phyloP scores from a whole-genome alignment of 2,329 filamentous ascomycete species.

The Pyrenophora graminea region DNA sequence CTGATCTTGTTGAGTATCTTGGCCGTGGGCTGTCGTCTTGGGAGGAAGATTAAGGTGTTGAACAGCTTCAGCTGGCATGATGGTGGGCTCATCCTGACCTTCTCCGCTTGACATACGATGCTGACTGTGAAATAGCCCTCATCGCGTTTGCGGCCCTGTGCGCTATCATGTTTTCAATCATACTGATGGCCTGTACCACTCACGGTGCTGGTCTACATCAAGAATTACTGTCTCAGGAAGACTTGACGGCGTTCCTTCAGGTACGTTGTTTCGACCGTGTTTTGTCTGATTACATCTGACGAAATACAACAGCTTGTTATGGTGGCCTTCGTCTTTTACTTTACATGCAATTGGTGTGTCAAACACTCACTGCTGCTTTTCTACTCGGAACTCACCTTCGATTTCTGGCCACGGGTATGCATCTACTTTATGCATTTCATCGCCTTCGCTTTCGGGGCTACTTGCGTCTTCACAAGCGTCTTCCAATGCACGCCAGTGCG shows the following conservation, averaged over 20 bases:
- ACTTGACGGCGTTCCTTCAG: slow-evolving; percentile 21
- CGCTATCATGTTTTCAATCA: slow-evolving; percentile 30
- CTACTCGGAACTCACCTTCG: slow-evolving; percentile 45
- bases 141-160: slow-evolving; percentile 29
- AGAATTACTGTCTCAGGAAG: slow-evolving; percentile 9
- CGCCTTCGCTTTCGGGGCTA: slow-evolving; percentile 41
- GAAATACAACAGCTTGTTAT: slow-evolving; percentile 15
- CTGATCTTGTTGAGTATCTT: slow-evolving; percentile 29
- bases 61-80: slow-evolving; percentile 34
- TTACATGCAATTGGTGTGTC: slow-evolving; percentile 47
- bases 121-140: slow-evolving; percentile 23
- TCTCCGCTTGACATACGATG: neutral
- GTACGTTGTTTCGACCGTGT: neutral
- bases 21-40: slow-evolving; percentile 30
- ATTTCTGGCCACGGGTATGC: slow-evolving; percentile 23
- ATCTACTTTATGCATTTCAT: slow-evolving; percentile 44
- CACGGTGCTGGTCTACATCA: slow-evolving; percentile 28
- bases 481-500: slow-evolving; percentile 45
- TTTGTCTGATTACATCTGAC: neutral
- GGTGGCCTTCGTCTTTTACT: slow-evolving; percentile 44
- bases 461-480: slow-evolving; percentile 40
- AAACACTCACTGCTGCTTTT: slow-evolving; percentile 49
- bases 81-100: slow-evolving; percentile 18
- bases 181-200: slow-evolving; percentile 30
- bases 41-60: slow-evolving; percentile 28